Evolutionary conservation across 495 filamentous ascomycete genomes (phyloP).

Genomic region (Polyplosphaeria fusca): DNA sequence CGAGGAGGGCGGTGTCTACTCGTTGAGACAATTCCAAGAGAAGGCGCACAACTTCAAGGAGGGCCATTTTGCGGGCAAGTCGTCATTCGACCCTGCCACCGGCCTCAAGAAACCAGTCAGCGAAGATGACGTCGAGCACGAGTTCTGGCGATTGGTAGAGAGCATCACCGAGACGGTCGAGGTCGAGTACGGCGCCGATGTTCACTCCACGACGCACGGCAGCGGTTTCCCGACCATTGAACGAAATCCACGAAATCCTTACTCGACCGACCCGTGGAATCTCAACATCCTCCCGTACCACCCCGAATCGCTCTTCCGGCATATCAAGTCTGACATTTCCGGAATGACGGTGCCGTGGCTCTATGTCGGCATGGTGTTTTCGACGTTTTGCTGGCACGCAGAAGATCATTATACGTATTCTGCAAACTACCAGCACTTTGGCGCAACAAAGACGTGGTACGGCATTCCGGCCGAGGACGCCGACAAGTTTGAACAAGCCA

Average conservation of each 20-base stretch:
- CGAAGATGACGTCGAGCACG: conserved; percentile 93
- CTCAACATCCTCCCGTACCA: conserved; percentile 90
- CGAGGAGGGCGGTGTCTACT: conserved; percentile 95
- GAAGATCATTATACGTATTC: conserved; percentile 99
- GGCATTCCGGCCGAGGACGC: conserved; percentile 93
- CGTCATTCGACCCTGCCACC: conserved; percentile 82
- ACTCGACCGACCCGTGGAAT: conserved; percentile 92
- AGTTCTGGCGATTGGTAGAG: conserved; percentile 95
- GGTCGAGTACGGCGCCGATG: conserved; percentile 97
- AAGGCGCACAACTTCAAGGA: conserved; percentile 94
- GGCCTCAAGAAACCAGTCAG: conserved; percentile 76
- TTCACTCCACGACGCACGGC: conserved; percentile 96
- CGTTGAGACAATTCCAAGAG: conserved; percentile 91
- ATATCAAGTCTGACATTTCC: conserved; percentile 98
- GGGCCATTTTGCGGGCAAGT: conserved; percentile 83
- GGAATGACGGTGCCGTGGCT: conserved; percentile 99
- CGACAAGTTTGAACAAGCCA: conserved; percentile 89
- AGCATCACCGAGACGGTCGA: conserved; percentile 92
- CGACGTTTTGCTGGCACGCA: conserved; percentile 99
- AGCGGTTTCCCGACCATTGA: conserved; percentile 97
- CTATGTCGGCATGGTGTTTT: conserved; percentile 99
- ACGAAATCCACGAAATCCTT: conserved; percentile 78
- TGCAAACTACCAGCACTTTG: conserved; percentile 98
- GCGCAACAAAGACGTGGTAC: conserved; percentile 99
- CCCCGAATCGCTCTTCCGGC: conserved; percentile 86